phyloP scores from a whole-genome alignment of 139 green algal genomes.

The Asterochloris sp. region DNA sequence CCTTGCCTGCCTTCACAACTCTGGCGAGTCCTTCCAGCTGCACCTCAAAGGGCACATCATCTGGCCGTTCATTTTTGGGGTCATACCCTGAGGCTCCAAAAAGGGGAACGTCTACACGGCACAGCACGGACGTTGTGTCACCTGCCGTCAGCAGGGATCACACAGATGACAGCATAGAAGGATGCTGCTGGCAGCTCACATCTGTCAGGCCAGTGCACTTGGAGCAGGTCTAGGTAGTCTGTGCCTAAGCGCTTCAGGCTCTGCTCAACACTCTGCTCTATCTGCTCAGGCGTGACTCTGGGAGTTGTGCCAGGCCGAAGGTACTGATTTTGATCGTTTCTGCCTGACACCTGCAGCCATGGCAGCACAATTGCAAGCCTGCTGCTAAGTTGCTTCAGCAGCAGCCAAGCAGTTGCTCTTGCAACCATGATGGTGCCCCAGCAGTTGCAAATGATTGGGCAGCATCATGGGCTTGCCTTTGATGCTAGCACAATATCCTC shows the following conservation, averaged over 20 bases:
- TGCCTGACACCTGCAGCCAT: too few relatives aligned
- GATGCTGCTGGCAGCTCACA: background rate
- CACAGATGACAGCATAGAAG: background rate
- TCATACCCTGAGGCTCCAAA: constrained; percentile 81
- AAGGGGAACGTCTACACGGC: constrained; percentile 55
- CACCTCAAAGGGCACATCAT: constrained; percentile 81
- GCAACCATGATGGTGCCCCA: too few relatives aligned
- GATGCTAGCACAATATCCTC: constrained; percentile 78
- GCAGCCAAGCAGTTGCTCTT: too few relatives aligned
- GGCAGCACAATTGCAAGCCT: too few relatives aligned
- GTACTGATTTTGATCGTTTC: too few relatives aligned
- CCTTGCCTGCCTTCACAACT: constrained; percentile 86
- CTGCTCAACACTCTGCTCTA: constrained; percentile 64
- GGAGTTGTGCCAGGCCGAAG: background rate
- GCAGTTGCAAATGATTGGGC: too few relatives aligned
- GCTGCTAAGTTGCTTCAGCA: too few relatives aligned
- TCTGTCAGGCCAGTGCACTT: constrained; percentile 62
- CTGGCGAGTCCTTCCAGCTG: constrained; percentile 75
- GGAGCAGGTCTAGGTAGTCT: constrained; percentile 89
- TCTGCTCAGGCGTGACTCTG: constrained; percentile 56
- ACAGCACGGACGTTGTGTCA: background rate
- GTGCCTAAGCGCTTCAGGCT: constrained; percentile 64
- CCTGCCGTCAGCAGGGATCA: background rate
- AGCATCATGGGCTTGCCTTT: constrained; percentile 58
- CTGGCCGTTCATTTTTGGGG: constrained; percentile 45